Base-by-base conservation (phyloP, 2,329 filamentous ascomycete species). In the Cladophialophora carrionii region DNA sequence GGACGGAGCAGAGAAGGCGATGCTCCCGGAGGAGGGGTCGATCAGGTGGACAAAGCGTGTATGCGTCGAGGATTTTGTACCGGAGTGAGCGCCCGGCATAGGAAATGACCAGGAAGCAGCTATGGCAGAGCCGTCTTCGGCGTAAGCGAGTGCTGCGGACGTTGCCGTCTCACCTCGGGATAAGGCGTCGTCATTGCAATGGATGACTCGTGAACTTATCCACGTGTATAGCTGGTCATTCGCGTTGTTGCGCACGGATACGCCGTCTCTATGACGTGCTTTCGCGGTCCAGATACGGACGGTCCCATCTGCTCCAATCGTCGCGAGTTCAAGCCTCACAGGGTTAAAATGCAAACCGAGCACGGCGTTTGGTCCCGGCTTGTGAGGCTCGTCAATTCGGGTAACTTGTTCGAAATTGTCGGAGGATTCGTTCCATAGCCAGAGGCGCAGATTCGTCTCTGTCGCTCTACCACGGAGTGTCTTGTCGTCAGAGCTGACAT, bases 361-460 rank as follows among this genome's bases (percentile, higher is more conserved):
- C 1, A 98, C 84, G 37, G 84, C 78, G 29, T 77, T 76, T 6
- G 78, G 75, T 10, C 86, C 83, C 1, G 81, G 84, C 65, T 83
- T 82, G 77, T 99, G 94, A 17, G 95, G 93, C 8, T 87, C 85
- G 74, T 96, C 92, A 61, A 98, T 87, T 65, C 94, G 87, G 2
- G 92, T 90, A 58, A 91, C 87, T 10, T 99, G 82, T 66, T 90
- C 87, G 83, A 95, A 91, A 14, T 71, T 80, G 73, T 73, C 85
- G 4, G 65, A 61, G 20, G 64, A 66, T 73, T 72, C 81, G 74
- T 78, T 85, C 86, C 78, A 90, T 77, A 76, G 88, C 95, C 95
- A 99, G 75, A 99, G 95, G 75, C 96, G 97, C 57, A 99, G 82
- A 72, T 90, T 90, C 0, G 92, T 85, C 75, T 98, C 94, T 10